These are phyloP conservation scores for Boletus speciosus DNA, from an alignment of 768 basidiomycete species.

Conservation along the genomic window DNA sequence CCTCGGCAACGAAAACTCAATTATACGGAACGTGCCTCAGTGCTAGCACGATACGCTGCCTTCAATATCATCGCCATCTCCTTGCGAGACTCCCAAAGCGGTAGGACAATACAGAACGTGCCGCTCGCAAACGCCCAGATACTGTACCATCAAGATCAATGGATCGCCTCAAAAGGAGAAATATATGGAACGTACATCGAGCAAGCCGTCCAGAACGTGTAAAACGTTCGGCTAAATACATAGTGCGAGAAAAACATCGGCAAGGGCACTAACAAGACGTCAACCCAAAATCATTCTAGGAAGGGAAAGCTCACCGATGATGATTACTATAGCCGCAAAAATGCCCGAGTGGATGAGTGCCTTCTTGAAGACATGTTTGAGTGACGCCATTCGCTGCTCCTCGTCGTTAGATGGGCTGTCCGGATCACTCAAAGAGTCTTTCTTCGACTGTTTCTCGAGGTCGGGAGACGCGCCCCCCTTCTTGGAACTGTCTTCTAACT, in stretches of 20 bases:
- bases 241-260: slow-evolving; percentile 41
- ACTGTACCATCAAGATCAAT: slow-evolving; percentile 15
- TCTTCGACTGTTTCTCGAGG: slow-evolving; percentile 15
- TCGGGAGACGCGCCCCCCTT: not conserved
- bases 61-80: slow-evolving; percentile 30
- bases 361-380: slow-evolving; percentile 31
- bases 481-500: not conserved
- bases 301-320: slow-evolving; percentile 28
- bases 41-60: slow-evolving; percentile 9
- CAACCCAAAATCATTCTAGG: not conserved
- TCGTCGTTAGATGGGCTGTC: not conserved
- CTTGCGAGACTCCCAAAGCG: slow-evolving; percentile 35
- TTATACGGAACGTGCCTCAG: not conserved
- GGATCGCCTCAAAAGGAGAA: not conserved
- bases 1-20: not conserved
- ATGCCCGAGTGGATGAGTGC: slow-evolving; percentile 33
- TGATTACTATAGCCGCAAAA: slow-evolving; percentile 33
- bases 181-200: slow-evolving; percentile 31
- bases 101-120: slow-evolving; percentile 36
- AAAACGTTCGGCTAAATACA: slow-evolving; percentile 35
- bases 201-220: slow-evolving; percentile 37
- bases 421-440: not conserved
- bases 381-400: slow-evolving; percentile 12
- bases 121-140: slow-evolving; percentile 37
- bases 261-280: slow-evolving; percentile 29